These are phyloP conservation scores for Vanrija humicola DNA, from an alignment of 1,284 basidiomycete genomes.

Conservation along the genomic window DNA sequence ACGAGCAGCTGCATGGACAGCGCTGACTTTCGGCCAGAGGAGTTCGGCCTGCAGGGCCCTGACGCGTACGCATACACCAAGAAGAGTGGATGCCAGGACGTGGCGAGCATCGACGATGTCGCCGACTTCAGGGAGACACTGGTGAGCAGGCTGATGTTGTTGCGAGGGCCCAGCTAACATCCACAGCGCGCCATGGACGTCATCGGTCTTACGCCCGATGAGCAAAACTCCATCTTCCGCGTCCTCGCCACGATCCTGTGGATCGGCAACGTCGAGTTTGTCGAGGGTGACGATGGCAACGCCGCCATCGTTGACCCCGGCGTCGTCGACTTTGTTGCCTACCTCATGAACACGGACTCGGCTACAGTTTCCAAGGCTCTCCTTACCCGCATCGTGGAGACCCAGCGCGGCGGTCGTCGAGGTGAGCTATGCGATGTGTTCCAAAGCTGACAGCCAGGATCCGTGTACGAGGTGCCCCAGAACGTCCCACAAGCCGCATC, in stretches of 20 bases:
- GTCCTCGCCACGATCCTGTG: conserved; percentile 91
- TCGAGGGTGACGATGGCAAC: conserved; percentile 86
- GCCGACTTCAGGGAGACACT: conserved; percentile 85
- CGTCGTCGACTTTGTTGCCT: conserved; percentile 93
- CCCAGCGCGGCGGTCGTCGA: conserved; percentile 81
- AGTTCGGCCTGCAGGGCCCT: conserved; percentile 93
- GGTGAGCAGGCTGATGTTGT: conserved; percentile 52
- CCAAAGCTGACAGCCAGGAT: conserved; percentile 49
- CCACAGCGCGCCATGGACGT: conserved; percentile 83
- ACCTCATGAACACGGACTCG: conserved; percentile 85
- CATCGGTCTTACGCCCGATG: conserved; percentile 77
- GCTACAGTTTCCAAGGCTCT: conserved; percentile 78
- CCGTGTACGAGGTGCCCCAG: conserved; percentile 92
- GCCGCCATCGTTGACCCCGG: conserved; percentile 73
- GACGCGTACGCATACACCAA: conserved; percentile 94
- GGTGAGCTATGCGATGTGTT: conserved; percentile 50
- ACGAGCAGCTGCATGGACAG: no score
- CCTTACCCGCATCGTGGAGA: conserved; percentile 85
- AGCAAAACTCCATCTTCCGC: conserved; percentile 90
- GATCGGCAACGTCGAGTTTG: conserved; percentile 93
- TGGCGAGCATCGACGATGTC: conserved; percentile 84
- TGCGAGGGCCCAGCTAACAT: not conserved
- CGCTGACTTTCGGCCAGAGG: conserved; percentile 56
- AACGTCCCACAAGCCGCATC: conserved; percentile 88
- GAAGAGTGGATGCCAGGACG: conserved; percentile 84